Base-by-base conservation (phyloP, 2,329 filamentous ascomycete species). In the Amesomyces nigricolor region DNA sequence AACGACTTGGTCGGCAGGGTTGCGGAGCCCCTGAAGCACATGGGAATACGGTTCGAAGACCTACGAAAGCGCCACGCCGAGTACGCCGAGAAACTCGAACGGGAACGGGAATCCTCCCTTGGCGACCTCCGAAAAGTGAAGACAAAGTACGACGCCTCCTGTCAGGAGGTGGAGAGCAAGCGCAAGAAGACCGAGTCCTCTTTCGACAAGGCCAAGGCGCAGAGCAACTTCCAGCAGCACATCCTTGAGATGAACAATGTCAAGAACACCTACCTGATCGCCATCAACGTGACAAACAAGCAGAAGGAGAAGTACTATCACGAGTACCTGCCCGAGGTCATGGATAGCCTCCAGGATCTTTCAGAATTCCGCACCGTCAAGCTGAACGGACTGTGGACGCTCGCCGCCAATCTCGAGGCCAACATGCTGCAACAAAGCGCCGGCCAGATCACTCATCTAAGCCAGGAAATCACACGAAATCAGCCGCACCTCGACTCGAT, bases 281-380 rank as follows among this genome's bases (percentile, higher is more conserved):
- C 85, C 58, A 96, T 99, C 74, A 95, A 95, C 68, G 89, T 97
- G 56, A 95, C 91, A 35, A 99, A 99, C 73, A 95, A 94, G 75
- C 86, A 96, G 67, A 99, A 97, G 75, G 91, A 96, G 69, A 89
- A 87, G 68, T 97, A 97, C 75, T 99, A 96, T 68, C 87, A 97
- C 69, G 91, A 96, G 71, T 97, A 97, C 70, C 80, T 99, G 17
- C 94, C 94, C 8, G 94, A 97, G 68, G 75, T 97, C 56, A 80
- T 99, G 68, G 89, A 97, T 73, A 91, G 91, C 64, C 74, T 99
- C 56, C 94, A 99, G 75, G 91, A 96, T 64, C 81, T 99, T 51
- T 91, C 88, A 58, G 91, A 99, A 73, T 95, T 92, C 58, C 84
- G 90, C 51, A 90, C 91, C 10, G 72, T 84, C 48, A 91, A 89